Base-by-base conservation (phyloP, 306 rosid species). In the Benincasa hispida region DNA sequence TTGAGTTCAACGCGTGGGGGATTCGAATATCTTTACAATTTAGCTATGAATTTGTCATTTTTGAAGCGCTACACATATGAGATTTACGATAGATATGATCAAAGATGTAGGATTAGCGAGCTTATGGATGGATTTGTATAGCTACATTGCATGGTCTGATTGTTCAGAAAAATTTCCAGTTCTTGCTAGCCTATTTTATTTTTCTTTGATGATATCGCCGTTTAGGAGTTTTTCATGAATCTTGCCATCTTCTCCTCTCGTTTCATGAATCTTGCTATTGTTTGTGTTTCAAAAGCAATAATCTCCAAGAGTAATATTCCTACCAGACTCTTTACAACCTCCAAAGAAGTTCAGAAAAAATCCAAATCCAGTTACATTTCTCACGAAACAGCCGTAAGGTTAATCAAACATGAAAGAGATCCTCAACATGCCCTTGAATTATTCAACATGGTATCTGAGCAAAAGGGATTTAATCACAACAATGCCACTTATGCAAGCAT, bases 401-500 rank as follows among this genome's bases (percentile, higher is more conserved):
- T 90, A 76, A 93, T 93, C 74, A 90, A 86, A 80, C 88, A 87
- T n/a, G 94, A 84, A 82, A 91, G 82, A 76, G 92, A 93, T 81
- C 98, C 96, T 11, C 93, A 87, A 25, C 90, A 80, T 65, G 98
- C 97, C 10, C 82, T 91, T 79, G 87, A 85, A 67, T 85, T 91
- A 78, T 93, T 93, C 78, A 90, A 93, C 78, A 82, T 72, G 86
- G 91, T 80, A 7, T 81, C 91, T 0, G 90, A 91, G 77, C 98
- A 93, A 34, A 90, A 87, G 25, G 97, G 97, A 3, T 93, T 93
- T 65, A 75, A 84, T 24, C 98, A 93, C 83, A 91, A 91, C 27
- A 82, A 81, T 54, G 87, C 89, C 35, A 91, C 97, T 5, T 93
- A 93, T 75, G 91, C 85, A 13, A 54, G 85, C 48, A 81, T 93